phyloP scores from a whole-genome alignment of 148 eudicot genomes.

The Rhododendron ferrugineum region DNA sequence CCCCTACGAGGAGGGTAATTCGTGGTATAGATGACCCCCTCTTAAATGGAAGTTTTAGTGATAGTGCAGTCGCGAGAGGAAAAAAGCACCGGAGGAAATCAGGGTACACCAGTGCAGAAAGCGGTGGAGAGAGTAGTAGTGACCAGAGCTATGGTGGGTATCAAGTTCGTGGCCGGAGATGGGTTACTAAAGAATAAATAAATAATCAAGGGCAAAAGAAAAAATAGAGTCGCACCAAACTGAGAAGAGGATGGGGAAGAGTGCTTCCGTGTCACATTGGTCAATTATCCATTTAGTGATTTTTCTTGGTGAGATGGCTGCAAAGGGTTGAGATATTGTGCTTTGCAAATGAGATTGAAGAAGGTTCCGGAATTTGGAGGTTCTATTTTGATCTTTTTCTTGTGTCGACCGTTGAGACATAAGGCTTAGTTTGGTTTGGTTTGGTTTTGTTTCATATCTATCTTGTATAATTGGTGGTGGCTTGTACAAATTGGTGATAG shows the following conservation, averaged over 20 bases:
- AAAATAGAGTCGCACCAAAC: neutral
- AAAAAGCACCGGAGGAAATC: slow-evolving; percentile 64
- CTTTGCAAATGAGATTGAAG: neutral
- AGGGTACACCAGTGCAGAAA: slow-evolving; percentile 82
- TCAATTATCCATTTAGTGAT: neutral
- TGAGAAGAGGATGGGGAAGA: neutral
- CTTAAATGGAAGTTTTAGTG: slow-evolving; percentile 81
- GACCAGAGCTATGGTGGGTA: slow-evolving; percentile 67
- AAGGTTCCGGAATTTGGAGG: neutral
- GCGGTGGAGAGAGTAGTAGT: slow-evolving; percentile 96
- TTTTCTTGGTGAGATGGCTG: neutral
- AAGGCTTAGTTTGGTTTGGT: neutral
- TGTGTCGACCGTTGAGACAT: neutral
- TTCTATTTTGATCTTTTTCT: neutral
- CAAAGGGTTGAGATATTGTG: neutral
- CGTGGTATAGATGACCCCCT: slow-evolving; percentile 97
- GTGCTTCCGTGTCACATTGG: neutral
- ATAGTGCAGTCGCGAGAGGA: slow-evolving; percentile 49
- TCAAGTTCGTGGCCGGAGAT: slow-evolving; percentile 72
- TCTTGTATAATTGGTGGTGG: neutral
- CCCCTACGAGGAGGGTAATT: slow-evolving; percentile 51
- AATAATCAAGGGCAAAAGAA: neutral
- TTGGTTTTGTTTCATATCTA: neutral
- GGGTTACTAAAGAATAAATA: slow-evolving; percentile 77
- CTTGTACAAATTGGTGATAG: neutral